Evolutionary conservation across 2,329 filamentous ascomycete genomes (phyloP).

Genomic region (Aspergillus amoenus): DNA sequence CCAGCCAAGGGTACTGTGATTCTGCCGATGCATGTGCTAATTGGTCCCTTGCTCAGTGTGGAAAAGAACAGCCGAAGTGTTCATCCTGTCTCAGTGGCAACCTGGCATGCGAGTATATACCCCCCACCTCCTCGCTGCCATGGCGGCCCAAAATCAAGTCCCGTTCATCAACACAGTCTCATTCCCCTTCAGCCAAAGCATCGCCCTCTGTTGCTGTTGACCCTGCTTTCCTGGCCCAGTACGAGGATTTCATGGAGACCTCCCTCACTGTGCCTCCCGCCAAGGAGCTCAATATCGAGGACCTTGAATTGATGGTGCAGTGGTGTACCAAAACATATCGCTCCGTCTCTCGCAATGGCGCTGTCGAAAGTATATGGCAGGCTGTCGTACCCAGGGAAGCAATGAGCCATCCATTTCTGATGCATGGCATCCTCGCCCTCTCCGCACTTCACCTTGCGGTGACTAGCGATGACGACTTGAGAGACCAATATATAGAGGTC

Average conservation of each 20-base stretch:
- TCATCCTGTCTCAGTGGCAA: conserved; percentile 17
- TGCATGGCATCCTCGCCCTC: conserved; percentile 37
- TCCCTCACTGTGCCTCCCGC: background rate
- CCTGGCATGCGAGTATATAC: conserved; percentile 16
- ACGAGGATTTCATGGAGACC: conserved; percentile 11
- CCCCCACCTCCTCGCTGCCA: conserved; percentile 11
- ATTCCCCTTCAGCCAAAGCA: conserved; percentile 2
- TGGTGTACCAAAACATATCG: conserved; percentile 37
- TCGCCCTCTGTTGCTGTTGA: conserved; percentile 14
- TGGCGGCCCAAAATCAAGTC: conserved; percentile 14
- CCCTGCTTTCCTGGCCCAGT: conserved; percentile 4
- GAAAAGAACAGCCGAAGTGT: conserved; percentile 17
- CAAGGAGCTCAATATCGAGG: conserved; percentile 24
- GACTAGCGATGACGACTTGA: conserved; percentile 14
- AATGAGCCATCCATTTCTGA: conserved; percentile 29
- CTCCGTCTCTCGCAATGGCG: conserved; percentile 26
- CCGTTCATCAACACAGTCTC: conserved; percentile 12
- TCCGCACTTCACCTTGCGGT: conserved; percentile 34
- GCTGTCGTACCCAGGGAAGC: conserved; percentile 31
- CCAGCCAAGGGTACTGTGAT: background rate
- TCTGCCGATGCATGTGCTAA: conserved; percentile 9
- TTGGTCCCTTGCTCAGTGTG: conserved; percentile 15
- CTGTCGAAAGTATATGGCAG: conserved; percentile 32
- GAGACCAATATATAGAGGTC: conserved; percentile 24
- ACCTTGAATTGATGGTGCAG: conserved; percentile 36